A percentile compares a stretch with the other conserved stretches of the same genome.
Evolutionary conservation across 768 basidiomycete species (phyloP).

Genomic region (Hygrophoropsis aurantiaca): DNA sequence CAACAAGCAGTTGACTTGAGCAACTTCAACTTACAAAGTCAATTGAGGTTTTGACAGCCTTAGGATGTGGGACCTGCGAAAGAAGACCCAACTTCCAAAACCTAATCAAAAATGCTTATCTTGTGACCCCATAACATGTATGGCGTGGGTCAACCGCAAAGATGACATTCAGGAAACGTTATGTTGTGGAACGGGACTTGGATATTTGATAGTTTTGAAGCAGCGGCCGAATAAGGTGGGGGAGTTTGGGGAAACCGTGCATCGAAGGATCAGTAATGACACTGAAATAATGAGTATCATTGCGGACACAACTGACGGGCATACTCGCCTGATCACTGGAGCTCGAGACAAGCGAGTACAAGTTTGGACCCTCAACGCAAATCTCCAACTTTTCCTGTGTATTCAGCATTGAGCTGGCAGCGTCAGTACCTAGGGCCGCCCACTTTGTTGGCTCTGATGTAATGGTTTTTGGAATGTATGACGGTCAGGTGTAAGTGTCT

Average conservation of each 20-base stretch:
- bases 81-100: neutral
- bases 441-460: neutral
- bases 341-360: neutral
- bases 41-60: constrained; percentile 3
- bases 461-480: constrained; percentile 5
- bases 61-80: constrained; percentile 6
- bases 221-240: neutral
- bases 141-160: constrained; percentile 4
- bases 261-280: constrained; percentile 1
- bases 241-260: constrained; percentile 4
- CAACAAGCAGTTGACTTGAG: constrained; percentile 32
- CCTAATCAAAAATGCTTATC: constrained; percentile 1
- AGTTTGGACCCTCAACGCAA: neutral
- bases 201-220: constrained; percentile 5
- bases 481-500: constrained; percentile 1
- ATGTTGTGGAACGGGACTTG: constrained; percentile 7
- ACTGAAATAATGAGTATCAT: constrained; percentile 9
- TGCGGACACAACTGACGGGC: neutral
- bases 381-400: no score
- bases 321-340: neutral
- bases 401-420: no score
- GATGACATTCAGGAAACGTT: neutral
- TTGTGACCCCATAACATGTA: constrained; percentile 6
- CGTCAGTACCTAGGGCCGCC: neutral
- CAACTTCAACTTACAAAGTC: no score